phyloP scores from a whole-genome alignment of 495 filamentous ascomycete genomes.

The Ramalina intermedia region DNA sequence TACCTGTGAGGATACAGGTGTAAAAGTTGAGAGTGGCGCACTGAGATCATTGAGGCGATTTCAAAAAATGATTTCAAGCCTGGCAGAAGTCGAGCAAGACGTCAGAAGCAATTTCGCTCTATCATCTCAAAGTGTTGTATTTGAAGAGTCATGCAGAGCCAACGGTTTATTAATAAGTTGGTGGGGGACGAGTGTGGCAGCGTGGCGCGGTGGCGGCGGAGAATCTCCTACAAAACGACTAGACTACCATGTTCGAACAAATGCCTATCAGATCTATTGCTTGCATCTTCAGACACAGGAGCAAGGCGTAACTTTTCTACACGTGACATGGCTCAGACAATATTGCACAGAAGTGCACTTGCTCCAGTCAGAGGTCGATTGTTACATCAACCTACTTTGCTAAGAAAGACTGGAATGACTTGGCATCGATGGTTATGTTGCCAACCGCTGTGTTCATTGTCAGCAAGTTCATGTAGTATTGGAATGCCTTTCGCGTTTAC shows the following conservation, averaged over 20 bases:
- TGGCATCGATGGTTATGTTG: slow-evolving; percentile 83
- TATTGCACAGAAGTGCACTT: too few species aligned
- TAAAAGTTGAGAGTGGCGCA: background rate
- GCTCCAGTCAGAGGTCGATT: too few species aligned
- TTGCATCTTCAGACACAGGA: too few species aligned
- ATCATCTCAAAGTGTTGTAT: background rate
- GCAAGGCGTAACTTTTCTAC: too few species aligned
- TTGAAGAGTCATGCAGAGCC: background rate
- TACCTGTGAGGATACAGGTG: slow-evolving; percentile 1
- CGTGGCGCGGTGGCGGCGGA: background rate
- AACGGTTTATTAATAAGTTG: background rate
- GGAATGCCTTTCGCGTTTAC: background rate
- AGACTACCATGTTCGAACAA: background rate
- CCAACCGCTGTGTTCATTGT: slow-evolving; percentile 31
- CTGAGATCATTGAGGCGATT: background rate
- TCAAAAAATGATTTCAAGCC: background rate
- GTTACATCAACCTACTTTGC: slow-evolving; percentile 30
- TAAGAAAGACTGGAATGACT: slow-evolving; percentile 85
- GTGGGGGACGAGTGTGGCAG: background rate
- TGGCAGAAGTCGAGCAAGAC: background rate
- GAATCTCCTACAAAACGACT: slow-evolving; percentile 4
- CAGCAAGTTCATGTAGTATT: background rate
- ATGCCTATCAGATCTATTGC: background rate
- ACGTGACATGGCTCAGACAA: too few species aligned
- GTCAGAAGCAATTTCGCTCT: background rate